Base-by-base conservation (phyloP, 108 stramenopile species). In the Schizochytrium sp. region DNA sequence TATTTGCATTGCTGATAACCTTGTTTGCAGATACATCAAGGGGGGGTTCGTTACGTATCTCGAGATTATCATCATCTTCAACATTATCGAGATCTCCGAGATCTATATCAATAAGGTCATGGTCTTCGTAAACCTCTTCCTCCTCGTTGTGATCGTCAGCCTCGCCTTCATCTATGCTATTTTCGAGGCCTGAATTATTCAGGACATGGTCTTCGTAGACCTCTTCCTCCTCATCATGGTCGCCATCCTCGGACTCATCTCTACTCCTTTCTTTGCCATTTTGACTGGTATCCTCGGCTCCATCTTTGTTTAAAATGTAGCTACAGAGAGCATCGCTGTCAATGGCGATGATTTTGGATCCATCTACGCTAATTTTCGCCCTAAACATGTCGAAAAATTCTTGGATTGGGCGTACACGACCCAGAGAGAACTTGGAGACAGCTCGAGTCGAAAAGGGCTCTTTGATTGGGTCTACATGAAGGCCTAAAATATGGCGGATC, bases 21-120 rank as follows among this genome's bases (percentile, higher is more conserved):
- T 28, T 28, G 28, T 28, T 28, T 28, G 28, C 28, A 28, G 28
- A 28, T 28, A 28, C 28, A 28, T 28, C 28, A 28, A 28, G 28
- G 28, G 28, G 28, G 28, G 28, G 28, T 28, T 28, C 28, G 28
- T 28, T 28, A 28, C 28, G 28, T 28, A 60, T 19, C 59, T 60
- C 59, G n/a, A 60, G 59, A 60, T 60, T n/a, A n/a, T 60, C 59
- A 17, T 60, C 59, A n/a, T 60, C 59, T 60, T 60, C 59, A n/a
- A 17, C 59, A 17, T 60, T n/a, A n/a, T n/a, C 59, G 59, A 19
- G 19, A 60, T 60, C 59, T 19, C 19, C 19, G 59, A n/a, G n/a
- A n/a, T 60, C 19, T 60, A n/a, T 60, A n/a, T 17, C 59, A n/a
- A n/a, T 17, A 60, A n/a, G n/a, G 59, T 60, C 19, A 17, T 60